A percentile compares a stretch with the other conserved stretches of the same genome.
phyloP scores from a whole-genome alignment of 352 stramenopile genomes.

The Phytophthora palmivora region DNA sequence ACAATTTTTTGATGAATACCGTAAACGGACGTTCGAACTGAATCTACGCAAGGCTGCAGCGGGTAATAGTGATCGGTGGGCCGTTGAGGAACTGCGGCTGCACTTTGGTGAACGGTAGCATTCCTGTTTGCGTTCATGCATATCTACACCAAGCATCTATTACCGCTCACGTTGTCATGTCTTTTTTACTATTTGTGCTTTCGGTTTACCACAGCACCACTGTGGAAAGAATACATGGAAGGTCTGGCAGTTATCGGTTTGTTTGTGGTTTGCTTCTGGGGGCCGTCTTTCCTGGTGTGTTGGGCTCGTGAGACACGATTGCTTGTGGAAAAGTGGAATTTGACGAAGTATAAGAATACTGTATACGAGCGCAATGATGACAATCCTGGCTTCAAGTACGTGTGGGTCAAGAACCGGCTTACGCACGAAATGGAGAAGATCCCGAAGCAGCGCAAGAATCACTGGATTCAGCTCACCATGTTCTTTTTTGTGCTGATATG shows the following conservation, averaged over 20 bases:
- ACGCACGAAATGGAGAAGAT: slow-evolving; percentile 92
- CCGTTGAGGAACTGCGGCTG: slow-evolving; percentile 84
- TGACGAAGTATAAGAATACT: slow-evolving; percentile 90
- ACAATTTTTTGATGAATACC: slow-evolving; percentile 89
- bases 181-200: slow-evolving; percentile 84
- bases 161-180: slow-evolving; percentile 70
- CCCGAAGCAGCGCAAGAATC: slow-evolving; percentile 82
- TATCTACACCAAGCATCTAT: slow-evolving; percentile 89
- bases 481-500: slow-evolving; percentile 83
- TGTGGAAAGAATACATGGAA: slow-evolving; percentile 82
- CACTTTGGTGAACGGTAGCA: slow-evolving; percentile 91
- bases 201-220: slow-evolving; percentile 55
- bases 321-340: slow-evolving; percentile 89
- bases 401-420: slow-evolving; percentile 87
- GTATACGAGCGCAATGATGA: slow-evolving; percentile 90
- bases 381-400: slow-evolving; percentile 87
- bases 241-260: slow-evolving; percentile 74
- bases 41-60: slow-evolving; percentile 68
- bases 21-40: slow-evolving; percentile 82
- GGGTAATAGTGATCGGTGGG: slow-evolving; percentile 86
- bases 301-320: slow-evolving; percentile 90
- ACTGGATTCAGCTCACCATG: slow-evolving; percentile 89
- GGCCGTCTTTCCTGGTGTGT: slow-evolving; percentile 81
- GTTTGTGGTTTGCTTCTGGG: slow-evolving; percentile 83
- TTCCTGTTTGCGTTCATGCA: slow-evolving; percentile 92